Evolutionary conservation across 176 grass and related monocot species (phyloP).

Genomic region (Poa pratensis): DNA sequence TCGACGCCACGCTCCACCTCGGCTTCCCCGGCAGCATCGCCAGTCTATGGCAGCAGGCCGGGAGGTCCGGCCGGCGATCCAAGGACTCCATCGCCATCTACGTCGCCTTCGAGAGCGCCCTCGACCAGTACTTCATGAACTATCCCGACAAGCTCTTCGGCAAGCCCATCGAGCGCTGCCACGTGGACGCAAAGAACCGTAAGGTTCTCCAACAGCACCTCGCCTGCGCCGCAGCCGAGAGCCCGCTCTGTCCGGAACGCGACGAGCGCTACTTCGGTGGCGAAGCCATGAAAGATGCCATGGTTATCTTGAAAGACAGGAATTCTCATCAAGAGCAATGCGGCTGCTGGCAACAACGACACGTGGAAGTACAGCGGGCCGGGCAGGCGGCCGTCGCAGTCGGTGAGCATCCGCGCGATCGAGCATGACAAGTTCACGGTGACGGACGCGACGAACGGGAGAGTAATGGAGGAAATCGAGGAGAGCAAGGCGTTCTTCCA

Average conservation of each 20-base stretch:
- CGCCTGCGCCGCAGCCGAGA: constrained; percentile 65
- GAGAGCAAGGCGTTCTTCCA: constrained; percentile 73
- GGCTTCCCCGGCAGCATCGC: constrained; percentile 74
- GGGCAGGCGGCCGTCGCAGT: constrained; percentile 47
- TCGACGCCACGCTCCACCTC: constrained; percentile 79
- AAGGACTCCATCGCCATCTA: constrained; percentile 35
- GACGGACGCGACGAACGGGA: constrained; percentile 44
- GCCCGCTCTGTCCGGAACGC: constrained; percentile 53
- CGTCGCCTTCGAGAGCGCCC: constrained; percentile 10
- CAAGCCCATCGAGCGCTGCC: constrained; percentile 75
- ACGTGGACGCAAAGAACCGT: constrained; percentile 61
- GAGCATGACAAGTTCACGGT: constrained; percentile 67
- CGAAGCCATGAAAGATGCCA: constrained; percentile 35
- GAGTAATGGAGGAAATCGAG: constrained; percentile 70
- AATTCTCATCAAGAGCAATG: constrained; percentile 33
- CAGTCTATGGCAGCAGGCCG: constrained; percentile 83
- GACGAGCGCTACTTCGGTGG: constrained; percentile 64
- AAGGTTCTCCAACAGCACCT: constrained; percentile 77
- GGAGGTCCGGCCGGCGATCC: constrained; percentile 67
- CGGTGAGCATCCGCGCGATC: constrained; percentile 64
- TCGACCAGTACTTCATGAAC: constrained; percentile 26
- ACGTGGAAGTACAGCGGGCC: constrained; percentile 63
- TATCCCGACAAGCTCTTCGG: constrained; percentile 68
- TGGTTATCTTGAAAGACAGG: constrained; percentile 50
- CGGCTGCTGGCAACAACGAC: background rate